These are phyloP conservation scores for Lipomyces chichibuensis DNA, from an alignment of 805 yeast genomes.

Conservation along the genomic window DNA sequence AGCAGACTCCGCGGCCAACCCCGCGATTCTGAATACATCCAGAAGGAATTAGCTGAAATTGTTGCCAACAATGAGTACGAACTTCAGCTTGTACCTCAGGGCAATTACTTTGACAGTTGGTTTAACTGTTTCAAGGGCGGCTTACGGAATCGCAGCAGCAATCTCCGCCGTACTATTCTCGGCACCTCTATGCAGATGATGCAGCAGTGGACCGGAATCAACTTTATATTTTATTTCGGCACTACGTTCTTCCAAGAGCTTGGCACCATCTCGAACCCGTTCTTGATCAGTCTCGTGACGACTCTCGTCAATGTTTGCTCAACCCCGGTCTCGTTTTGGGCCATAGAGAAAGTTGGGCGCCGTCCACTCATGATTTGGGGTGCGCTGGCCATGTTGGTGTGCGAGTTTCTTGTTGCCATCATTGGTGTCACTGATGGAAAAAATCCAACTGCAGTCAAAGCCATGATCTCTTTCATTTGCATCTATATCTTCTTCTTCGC, in stretches of 20 bases:
- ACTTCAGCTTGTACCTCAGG: conserved; percentile 28
- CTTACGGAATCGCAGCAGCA: conserved; percentile 8
- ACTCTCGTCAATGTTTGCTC: conserved; percentile 79
- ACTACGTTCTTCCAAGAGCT: conserved; percentile 69
- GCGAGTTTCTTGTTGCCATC: conserved; percentile 68
- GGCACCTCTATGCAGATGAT: conserved; percentile 72
- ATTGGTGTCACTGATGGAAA: conserved; percentile 57
- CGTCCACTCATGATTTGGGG: conserved; percentile 70
- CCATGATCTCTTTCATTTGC: conserved; percentile 61
- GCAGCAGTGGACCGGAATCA: conserved; percentile 89
- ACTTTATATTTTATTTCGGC: conserved; percentile 87
- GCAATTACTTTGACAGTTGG: conserved; percentile 18
- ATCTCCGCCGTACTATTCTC: conserved; percentile 51
- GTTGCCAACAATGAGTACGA: conserved; percentile 55
- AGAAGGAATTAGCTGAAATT: conserved; percentile 54
- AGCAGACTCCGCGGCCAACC: conserved; percentile 52
- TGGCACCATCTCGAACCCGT: conserved; percentile 55
- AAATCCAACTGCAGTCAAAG: conserved; percentile 45
- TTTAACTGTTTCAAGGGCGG: conserved; percentile 25
- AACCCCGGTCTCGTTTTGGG: conserved; percentile 78
- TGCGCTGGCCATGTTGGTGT: conserved; percentile 70
- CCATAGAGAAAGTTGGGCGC: conserved; percentile 81
- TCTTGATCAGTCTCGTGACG: conserved; percentile 73
- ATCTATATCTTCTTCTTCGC: conserved; percentile 56
- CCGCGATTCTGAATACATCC: conserved; percentile 49